Conservation (phyloP, 2,329 filamentous ascomycete species). For the Claviceps lovelessii region DNA sequence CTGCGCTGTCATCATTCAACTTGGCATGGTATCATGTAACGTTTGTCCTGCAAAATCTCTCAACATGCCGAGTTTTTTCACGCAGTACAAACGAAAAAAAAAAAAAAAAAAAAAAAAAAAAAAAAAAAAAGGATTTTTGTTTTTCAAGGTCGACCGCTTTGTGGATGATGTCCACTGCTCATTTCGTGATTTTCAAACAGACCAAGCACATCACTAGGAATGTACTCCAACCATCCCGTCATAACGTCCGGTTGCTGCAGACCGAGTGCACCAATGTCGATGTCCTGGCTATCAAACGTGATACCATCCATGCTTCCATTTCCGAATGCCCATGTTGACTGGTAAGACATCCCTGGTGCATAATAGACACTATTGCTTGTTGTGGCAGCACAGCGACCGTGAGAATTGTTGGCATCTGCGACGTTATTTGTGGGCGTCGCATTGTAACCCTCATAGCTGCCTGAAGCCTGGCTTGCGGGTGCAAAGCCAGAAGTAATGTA, state of each 20-base stretch:
- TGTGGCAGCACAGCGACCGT: not conserved
- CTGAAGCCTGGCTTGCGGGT: constrained; percentile 27
- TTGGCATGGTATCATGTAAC: not conserved
- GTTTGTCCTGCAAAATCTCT: not conserved
- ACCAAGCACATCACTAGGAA: constrained; percentile 50
- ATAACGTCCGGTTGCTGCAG: constrained; percentile 47
- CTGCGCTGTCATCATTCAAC: not conserved
- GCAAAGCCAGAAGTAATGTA: constrained; percentile 24
- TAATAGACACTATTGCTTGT: constrained; percentile 12
- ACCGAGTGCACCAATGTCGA: constrained; percentile 56
- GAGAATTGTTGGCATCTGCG: constrained; percentile 15
- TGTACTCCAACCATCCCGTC: constrained; percentile 57
- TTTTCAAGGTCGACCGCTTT: not conserved
- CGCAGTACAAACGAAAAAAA: not conserved
- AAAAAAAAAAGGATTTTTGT: not conserved
- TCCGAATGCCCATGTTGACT: constrained; percentile 17
- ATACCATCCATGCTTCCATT: constrained; percentile 35
- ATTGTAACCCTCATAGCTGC: constrained; percentile 28
- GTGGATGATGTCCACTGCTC: constrained; percentile 10
- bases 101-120: too few species aligned
- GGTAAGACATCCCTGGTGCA: constrained; percentile 15
- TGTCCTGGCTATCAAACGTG: constrained; percentile 63
- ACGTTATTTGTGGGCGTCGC: constrained; percentile 29
- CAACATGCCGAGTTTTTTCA: not conserved
- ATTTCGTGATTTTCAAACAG: constrained; percentile 32